phyloP scores from a whole-genome alignment of 768 basidiomycete genomes.

The Serendipita vermifera region DNA sequence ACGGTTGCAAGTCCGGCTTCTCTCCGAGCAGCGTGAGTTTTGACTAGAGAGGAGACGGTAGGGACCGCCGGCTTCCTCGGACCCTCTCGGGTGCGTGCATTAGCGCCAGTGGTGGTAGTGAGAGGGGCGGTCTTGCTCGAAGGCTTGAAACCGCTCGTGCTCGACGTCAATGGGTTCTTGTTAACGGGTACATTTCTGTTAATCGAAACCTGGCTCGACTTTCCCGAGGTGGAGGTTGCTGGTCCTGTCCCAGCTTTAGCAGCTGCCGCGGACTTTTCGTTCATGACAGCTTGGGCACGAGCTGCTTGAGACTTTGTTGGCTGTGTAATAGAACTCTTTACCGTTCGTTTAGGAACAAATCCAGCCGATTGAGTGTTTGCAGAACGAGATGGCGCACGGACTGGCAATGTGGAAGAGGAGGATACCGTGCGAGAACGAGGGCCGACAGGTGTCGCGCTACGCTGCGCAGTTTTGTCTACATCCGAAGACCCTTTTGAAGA shows the following conservation, averaged over 20 bases:
- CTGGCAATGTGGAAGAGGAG: neutral
- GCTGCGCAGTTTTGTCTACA: no score
- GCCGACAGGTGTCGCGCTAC: neutral
- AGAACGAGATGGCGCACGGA: constrained; percentile 3
- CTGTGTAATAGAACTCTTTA: neutral
- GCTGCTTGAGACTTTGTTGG: constrained; percentile 4
- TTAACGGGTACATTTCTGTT: no score
- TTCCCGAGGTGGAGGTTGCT: no score
- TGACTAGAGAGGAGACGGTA: neutral
- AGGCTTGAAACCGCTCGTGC: no score
- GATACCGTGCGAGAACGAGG: neutral
- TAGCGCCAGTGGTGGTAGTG: no score
- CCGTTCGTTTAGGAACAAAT: neutral
- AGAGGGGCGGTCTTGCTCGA: no score
- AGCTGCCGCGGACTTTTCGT: neutral
- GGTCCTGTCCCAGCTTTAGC: neutral
- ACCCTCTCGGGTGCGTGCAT: no score
- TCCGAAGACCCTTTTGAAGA: no score
- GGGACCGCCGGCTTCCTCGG: neutral
- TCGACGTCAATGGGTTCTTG: no score
- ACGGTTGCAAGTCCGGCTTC: neutral
- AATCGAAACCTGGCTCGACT: no score
- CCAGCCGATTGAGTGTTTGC: neutral
- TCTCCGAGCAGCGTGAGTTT: neutral
- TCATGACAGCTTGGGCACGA: neutral